A percentile compares a stretch with the other conserved stretches of the same genome.
Conservation (phyloP, 1,284 basidiomycete genomes). For the Athelia psychrophila region DNA sequence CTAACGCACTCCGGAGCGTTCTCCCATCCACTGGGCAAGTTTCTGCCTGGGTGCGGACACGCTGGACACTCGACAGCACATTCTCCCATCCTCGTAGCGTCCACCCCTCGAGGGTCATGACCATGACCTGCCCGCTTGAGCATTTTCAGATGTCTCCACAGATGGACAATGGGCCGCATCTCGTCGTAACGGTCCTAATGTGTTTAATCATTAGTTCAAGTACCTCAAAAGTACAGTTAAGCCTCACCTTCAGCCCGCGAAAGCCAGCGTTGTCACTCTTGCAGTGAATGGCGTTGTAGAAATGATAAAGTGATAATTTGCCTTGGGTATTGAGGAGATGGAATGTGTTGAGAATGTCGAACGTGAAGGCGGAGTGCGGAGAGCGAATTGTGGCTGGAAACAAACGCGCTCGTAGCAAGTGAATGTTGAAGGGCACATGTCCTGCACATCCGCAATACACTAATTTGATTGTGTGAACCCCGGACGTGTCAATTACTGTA, state of each 20-base stretch:
- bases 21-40: conserved; percentile 27
- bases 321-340: conserved; percentile 6
- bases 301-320: conserved; percentile 14
- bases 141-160: conserved; percentile 27
- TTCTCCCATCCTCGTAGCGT: conserved; percentile 20
- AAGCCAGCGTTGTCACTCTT: conserved; percentile 15
- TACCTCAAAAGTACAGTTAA: no score
- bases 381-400: conserved; percentile 8
- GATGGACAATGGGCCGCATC: conserved; percentile 21
- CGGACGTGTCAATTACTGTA: conserved; percentile 8
- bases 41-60: conserved; percentile 29
- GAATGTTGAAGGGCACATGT: background rate
- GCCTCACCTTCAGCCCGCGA: no score
- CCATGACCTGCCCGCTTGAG: conserved; percentile 28
- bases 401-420: conserved; percentile 8
- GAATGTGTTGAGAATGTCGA: conserved; percentile 4
- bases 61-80: conserved; percentile 31
- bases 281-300: conserved; percentile 10
- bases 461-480: conserved; percentile 8
- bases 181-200: conserved; percentile 22
- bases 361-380: conserved; percentile 9
- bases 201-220: no score
- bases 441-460: conserved; percentile 11
- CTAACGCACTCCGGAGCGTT: conserved; percentile 8
- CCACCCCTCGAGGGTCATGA: conserved; percentile 18